Conservation (phyloP, 2,329 filamentous ascomycete species). For the Myriangium duriaei region DNA sequence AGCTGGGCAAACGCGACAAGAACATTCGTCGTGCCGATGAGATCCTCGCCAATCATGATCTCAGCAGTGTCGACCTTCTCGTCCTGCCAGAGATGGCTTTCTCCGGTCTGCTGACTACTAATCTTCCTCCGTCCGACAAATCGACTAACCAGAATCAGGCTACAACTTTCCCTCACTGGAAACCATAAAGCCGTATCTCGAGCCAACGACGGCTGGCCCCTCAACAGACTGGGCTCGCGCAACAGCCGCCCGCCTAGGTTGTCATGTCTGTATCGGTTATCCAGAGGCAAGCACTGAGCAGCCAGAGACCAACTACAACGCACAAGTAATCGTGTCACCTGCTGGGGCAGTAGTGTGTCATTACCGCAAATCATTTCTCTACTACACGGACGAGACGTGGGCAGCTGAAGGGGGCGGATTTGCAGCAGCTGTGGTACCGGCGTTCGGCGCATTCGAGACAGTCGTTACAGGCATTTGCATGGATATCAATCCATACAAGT, state of each 20-base stretch:
- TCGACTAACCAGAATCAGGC: conserved; percentile 32
- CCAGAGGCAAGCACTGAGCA: conserved; percentile 41
- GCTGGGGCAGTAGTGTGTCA: conserved; percentile 42
- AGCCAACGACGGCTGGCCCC: conserved; percentile 52
- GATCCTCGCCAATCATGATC: conserved; percentile 38
- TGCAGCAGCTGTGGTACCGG: conserved; percentile 24
- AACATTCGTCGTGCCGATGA: conserved; percentile 58
- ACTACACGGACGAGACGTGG: conserved; percentile 56
- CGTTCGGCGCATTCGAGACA: conserved; percentile 24
- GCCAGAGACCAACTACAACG: conserved; percentile 40
- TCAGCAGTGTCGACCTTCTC: conserved; percentile 49
- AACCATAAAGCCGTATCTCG: conserved; percentile 57
- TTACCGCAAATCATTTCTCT: conserved; percentile 53
- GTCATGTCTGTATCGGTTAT: conserved; percentile 59
- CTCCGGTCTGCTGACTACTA: conserved; percentile 38
- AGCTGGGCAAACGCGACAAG: conserved; percentile 55
- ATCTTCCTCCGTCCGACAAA: background rate
- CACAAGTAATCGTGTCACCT: conserved; percentile 45
- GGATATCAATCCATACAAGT: conserved; percentile 52
- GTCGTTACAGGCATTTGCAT: conserved; percentile 39
- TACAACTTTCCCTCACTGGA: conserved; percentile 65
- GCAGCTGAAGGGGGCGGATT: conserved; percentile 37
- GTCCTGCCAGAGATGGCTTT: conserved; percentile 69
- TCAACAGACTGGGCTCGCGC: conserved; percentile 59
- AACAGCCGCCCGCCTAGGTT: conserved; percentile 53